Percentiles rank a stretch among this genome's conserved stretches.
Conservation (phyloP, 1,284 basidiomycete species). For the Ceratorhiza oryzae-sativae region DNA sequence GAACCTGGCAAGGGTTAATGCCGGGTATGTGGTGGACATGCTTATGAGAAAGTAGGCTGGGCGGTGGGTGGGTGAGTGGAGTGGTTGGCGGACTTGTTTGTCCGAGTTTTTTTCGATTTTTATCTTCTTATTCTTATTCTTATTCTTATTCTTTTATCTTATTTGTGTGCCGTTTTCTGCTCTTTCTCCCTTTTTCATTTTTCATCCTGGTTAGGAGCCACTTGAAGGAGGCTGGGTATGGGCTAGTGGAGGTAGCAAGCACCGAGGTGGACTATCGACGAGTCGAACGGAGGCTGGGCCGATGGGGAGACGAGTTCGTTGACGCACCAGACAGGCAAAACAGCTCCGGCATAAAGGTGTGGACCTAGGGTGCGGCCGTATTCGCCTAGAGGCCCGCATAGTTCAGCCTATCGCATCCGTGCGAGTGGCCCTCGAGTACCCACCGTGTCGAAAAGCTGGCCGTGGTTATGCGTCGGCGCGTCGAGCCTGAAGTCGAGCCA, state of each 20-base stretch:
- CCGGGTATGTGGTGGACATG: too few species aligned
- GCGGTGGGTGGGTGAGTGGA: too few species aligned
- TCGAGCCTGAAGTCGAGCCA: neutral
- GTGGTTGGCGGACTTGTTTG: too few species aligned
- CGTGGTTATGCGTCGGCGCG: neutral
- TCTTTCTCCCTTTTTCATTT: neutral
- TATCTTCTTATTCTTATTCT: too few species aligned
- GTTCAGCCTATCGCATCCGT: slow-evolving; percentile 5
- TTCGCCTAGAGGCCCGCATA: slow-evolving; percentile 13
- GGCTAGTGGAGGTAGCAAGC: neutral
- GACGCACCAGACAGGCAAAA: neutral
- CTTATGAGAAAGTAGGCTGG: too few species aligned
- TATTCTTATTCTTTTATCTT: too few species aligned
- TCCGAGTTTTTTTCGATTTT: too few species aligned
- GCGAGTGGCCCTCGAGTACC: slow-evolving; percentile 11
- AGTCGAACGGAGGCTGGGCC: neutral
- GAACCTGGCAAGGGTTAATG: too few species aligned
- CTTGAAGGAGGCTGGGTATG: neutral
- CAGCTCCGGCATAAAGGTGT: neutral
- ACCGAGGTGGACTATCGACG: neutral
- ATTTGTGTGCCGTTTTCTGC: neutral
- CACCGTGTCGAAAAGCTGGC: slow-evolving; percentile 8
- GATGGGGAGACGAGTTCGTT: neutral
- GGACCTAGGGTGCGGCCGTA: slow-evolving; percentile 10
- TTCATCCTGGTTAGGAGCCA: too few species aligned